A percentile compares a stretch with the other conserved stretches of the same genome.
Conservation (phyloP, 495 filamentous ascomycete species). For the Penicillium taxi region DNA sequence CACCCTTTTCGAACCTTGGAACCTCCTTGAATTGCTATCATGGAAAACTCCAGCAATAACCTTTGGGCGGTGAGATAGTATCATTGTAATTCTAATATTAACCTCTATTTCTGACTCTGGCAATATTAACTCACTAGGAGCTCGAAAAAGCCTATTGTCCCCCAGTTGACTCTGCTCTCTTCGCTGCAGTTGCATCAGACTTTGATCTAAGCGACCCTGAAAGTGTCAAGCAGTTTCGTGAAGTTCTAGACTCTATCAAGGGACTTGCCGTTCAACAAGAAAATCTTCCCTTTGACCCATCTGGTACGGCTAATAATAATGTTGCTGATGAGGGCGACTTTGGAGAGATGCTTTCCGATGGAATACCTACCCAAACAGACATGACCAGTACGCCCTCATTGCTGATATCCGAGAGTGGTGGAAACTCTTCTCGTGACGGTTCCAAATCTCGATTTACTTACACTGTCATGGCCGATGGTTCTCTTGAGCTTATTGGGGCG, state of each 20-base stretch:
- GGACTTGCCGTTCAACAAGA: slow-evolving; percentile 55
- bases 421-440: not conserved
- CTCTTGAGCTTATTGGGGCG: slow-evolving; percentile 38
- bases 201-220: slow-evolving; percentile 46
- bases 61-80: slow-evolving; percentile 1
- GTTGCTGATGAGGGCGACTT: slow-evolving; percentile 10
- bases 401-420: slow-evolving; percentile 10
- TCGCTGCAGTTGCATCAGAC: slow-evolving; percentile 59
- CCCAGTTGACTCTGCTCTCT: slow-evolving; percentile 53
- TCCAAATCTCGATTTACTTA: slow-evolving; percentile 18
- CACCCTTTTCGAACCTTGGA: not conserved
- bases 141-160: slow-evolving; percentile 50
- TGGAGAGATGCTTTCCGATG: slow-evolving; percentile 4
- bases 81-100: too few relatives aligned
- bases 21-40: not conserved
- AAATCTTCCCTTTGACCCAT: slow-evolving; percentile 67
- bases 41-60: not conserved
- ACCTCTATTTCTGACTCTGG: not conserved
- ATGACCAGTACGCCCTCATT: slow-evolving; percentile 32
- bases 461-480: slow-evolving; percentile 26
- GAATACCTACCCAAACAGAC: slow-evolving; percentile 27
- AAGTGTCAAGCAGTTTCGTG: slow-evolving; percentile 45
- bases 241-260: slow-evolving; percentile 51
- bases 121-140: slow-evolving; percentile 19
- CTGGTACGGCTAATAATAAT: slow-evolving; percentile 42